These are phyloP conservation scores for Cicer bijugum DNA, from an alignment of 306 rosid species.

Conservation along the genomic window DNA sequence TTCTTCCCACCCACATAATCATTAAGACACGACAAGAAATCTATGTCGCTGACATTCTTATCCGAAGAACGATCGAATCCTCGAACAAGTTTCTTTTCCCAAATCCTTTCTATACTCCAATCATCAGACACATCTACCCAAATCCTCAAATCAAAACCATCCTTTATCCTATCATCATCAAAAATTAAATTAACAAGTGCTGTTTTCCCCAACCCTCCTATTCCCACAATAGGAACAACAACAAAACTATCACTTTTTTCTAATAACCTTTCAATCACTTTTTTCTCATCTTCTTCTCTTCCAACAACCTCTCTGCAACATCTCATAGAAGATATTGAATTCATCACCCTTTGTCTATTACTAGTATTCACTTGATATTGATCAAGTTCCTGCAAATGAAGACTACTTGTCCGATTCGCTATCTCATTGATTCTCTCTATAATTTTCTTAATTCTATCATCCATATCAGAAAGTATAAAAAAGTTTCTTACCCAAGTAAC, in stretches of 20 bases:
- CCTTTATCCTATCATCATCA: slow-evolving; percentile 22
- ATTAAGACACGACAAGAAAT: neutral
- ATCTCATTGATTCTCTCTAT: slow-evolving; percentile 36
- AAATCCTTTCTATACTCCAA: neutral
- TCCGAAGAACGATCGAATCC: neutral
- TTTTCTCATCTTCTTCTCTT: slow-evolving; percentile 28
- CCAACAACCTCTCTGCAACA: slow-evolving; percentile 19
- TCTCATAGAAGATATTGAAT: neutral
- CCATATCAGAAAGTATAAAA: slow-evolving; percentile 35
- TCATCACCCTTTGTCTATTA: neutral
- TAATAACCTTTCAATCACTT: neutral
- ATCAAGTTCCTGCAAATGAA: slow-evolving; percentile 27
- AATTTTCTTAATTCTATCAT: slow-evolving; percentile 10
- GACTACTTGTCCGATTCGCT: neutral
- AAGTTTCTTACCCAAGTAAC: slow-evolving; percentile 34
- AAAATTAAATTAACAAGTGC: slow-evolving; percentile 33
- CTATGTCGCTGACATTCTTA: neutral
- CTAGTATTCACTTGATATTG: neutral
- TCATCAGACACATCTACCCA: slow-evolving; percentile 40
- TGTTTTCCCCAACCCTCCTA: slow-evolving; percentile 47
- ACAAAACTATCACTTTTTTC: neutral
- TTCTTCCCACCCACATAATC: neutral
- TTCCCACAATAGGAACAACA: slow-evolving; percentile 40
- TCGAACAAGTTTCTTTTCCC: slow-evolving; percentile 6
- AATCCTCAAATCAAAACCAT: slow-evolving; percentile 21